Base-by-base conservation (phyloP, 129 eudicot species). In the Kitagawia praeruptora region DNA sequence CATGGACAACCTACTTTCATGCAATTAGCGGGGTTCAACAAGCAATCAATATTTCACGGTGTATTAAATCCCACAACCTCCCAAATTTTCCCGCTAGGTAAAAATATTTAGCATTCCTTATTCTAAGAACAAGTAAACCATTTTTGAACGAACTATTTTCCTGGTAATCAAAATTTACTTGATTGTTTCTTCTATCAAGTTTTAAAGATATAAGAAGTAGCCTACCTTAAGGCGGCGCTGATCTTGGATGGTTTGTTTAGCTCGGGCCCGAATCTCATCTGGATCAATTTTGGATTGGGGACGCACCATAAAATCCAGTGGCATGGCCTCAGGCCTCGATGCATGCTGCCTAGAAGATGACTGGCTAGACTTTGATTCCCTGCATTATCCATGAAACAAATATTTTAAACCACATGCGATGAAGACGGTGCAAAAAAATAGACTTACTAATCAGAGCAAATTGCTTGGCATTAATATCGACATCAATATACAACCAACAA, bases 221-320 rank as follows among this genome's bases (percentile, higher is more conserved):
- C 80, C 45, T 6, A 92, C 98, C 95, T 96, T 96, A 38, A 82
- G 66, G 28, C 92, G 96, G 31, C 96, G 96, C 84, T 92, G 96
- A 83, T 92, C 97, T 27, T 86, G 93, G n/a, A 86, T 90, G 64
- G 83, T 81, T 81, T 90, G 97, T 81, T 89, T 96, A 81, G 93
- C 91, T 40, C 97, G 87, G 21, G 96, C 96, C 66, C 99, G 86
- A 28, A 96, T 80, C 86, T 88, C 96, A 53, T 92, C 99, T 2
- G 99, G 99, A 74, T 96, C 99, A 54, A 96, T 85, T 84, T 92
- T 96, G 61, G 99, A 96, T 75, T 87, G 96, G 42, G 99, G 99
- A 0, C 99, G 99, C 75, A 96, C 91, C 71, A 89, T 47, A 83
- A 96, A 96, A 79, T 96, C 97, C 85, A 96, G 78, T 37, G 96